These are phyloP conservation scores for Aristolochia californica DNA, from an alignment of 164 flowering plant species.

Conservation along the genomic window DNA sequence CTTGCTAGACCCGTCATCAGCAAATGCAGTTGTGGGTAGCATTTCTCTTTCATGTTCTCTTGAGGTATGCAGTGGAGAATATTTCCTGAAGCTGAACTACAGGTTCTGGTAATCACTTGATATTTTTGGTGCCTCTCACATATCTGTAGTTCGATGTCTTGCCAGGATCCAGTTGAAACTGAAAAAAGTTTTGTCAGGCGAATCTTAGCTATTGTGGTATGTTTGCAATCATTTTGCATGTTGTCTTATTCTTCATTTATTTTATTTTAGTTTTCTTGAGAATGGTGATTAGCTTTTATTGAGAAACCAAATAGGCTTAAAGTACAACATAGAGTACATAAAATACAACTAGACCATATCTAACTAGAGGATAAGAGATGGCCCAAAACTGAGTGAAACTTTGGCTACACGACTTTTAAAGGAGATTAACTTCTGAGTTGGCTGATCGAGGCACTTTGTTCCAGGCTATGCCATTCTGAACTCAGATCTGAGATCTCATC, in stretches of 20 bases:
- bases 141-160: conserved; percentile 5
- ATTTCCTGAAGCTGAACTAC: background rate
- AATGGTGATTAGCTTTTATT: no score
- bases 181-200: conserved; percentile 72
- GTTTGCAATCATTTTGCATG: conserved; percentile 7
- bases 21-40: conserved; percentile 47
- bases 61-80: conserved; percentile 44
- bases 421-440: no score
- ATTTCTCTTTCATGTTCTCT: conserved; percentile 54
- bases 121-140: background rate
- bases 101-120: background rate
- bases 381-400: no score
- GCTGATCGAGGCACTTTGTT: no score
- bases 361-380: no score
- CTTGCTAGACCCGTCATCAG: conserved; percentile 55
- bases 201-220: conserved; percentile 81
- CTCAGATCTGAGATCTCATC: no score
- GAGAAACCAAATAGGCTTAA: no score
- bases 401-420: no score
- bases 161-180: conserved; percentile 87
- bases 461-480: no score
- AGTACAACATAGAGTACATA: no score
- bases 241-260: background rate
- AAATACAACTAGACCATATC: no score
- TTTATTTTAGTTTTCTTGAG: background rate